Base-by-base conservation (phyloP, 805 yeast species). In the Yarrowia sp. region DNA sequence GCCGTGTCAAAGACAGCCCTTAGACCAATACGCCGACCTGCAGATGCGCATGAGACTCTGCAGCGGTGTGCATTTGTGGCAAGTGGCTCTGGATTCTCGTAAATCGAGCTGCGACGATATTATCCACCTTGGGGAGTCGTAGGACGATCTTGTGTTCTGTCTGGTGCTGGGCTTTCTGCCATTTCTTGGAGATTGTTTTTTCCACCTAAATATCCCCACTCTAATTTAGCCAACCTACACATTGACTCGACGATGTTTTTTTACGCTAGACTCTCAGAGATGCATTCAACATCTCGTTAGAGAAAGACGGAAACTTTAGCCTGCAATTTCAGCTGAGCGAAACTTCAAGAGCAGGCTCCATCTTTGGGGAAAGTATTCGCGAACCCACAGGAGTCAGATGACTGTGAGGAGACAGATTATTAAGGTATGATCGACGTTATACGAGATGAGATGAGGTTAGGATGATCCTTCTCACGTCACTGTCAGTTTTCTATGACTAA, bases 1-100 rank as follows among this genome's bases (percentile, higher is more conserved):
- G 40, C 39, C 20, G 6, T n/a, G 15, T 34, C 55, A 49, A 34
- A 49, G 40, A 33, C 55, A 33, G 39, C 24, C 55, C 38, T 12
- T 15, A 50, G 34, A 36, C 15, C 43, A 52, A 36, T 52, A 47
- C 52, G 36, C 36, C n/a, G 42, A 17, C 42, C 20, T 52, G 58
- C 58, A 52, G 36, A 33, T 15, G 38, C 43, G 43, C 58, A 52
- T 52, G 34, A 24, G 42, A 13, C 14, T 38, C 19, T 52, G 58
- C 58, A 52, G 58, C 42, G 20, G 17, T 8, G n/a, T 52, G 58
- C 58, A 38, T 52, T 36, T 52, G 58, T 52, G 58, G 58, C 58
- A 52, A 52, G 43, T 38, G 43, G 58, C 24, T 19, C 40, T 4
- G 19, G 17, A 33, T 10, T 14, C 34, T 52, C 58, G 58, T 52